Evolutionary conservation across 1,284 basidiomycete species (phyloP).

Genomic region (Ganoderma leucocontextum): DNA sequence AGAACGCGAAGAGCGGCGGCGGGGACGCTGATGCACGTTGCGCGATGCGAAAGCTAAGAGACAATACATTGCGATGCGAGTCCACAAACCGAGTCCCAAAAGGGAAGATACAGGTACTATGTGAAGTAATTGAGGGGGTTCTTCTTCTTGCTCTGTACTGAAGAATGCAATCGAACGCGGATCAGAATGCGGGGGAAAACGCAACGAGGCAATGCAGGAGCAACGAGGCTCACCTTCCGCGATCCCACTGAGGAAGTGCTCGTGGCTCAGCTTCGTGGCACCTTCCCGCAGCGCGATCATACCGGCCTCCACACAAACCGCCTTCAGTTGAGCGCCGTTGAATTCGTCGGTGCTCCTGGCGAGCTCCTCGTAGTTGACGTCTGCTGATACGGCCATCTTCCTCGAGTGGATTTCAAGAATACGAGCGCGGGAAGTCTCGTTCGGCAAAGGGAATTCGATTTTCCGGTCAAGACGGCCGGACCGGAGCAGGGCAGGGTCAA

Average conservation of each 20-base stretch:
- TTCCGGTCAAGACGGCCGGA: conserved; percentile 83
- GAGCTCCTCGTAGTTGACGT: conserved; percentile 83
- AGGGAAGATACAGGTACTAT: conserved; percentile 48
- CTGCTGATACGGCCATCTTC: conserved; percentile 87
- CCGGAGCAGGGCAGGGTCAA: conserved; percentile 82
- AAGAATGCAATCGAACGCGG: conserved; percentile 10
- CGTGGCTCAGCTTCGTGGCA: conserved; percentile 88
- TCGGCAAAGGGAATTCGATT: conserved; percentile 85
- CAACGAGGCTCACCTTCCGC: conserved; percentile 73
- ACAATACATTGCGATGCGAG: conserved; percentile 24
- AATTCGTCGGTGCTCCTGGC: conserved; percentile 82
- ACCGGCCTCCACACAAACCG: conserved; percentile 96
- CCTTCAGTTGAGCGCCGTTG: conserved; percentile 84
- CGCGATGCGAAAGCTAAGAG: conserved; percentile 25
- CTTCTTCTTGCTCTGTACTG: conserved; percentile 97
- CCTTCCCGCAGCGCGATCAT: conserved; percentile 98
- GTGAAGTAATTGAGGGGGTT: conserved; percentile 93
- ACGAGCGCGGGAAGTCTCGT: conserved; percentile 75
- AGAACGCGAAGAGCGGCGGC: conserved; percentile 17
- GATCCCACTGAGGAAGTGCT: conserved; percentile 94
- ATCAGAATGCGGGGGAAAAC: conserved; percentile 32
- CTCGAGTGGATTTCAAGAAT: conserved; percentile 88
- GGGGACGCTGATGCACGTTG: conserved; percentile 17
- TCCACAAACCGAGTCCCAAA: conserved; percentile 23
- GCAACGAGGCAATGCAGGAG: conserved; percentile 12